Conservation (phyloP, 2,329 filamentous ascomycete species). For the Chrysoporthe deuterocubensis region DNA sequence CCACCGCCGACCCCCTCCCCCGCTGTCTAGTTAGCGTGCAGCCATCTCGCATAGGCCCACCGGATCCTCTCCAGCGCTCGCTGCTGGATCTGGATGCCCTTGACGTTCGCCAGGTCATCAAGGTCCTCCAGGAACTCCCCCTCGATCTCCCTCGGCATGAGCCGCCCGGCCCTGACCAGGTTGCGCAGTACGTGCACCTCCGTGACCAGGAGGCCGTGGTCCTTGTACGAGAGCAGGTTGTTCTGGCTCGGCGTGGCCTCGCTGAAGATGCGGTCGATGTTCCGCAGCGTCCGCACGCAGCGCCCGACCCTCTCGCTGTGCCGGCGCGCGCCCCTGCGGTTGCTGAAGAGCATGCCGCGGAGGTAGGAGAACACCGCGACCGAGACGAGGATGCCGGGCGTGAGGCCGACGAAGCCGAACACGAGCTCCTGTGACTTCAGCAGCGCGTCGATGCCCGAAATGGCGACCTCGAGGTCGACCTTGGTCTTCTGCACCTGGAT, state of each 20-base stretch:
- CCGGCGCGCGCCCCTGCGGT: constrained; percentile 68
- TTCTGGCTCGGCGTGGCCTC: constrained; percentile 67
- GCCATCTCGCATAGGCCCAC: constrained; percentile 87
- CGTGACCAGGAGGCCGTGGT: constrained; percentile 87
- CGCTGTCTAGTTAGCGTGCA: constrained; percentile 40
- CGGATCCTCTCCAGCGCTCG: constrained; percentile 81
- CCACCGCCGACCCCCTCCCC: not conserved
- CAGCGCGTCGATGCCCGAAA: constrained; percentile 92
- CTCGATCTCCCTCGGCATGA: constrained; percentile 76
- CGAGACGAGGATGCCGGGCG: constrained; percentile 87
- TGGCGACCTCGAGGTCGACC: constrained; percentile 94
- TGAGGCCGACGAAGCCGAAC: constrained; percentile 95
- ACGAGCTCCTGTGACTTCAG: constrained; percentile 96
- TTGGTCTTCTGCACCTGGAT: constrained; percentile 99
- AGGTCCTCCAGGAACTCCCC: constrained; percentile 89
- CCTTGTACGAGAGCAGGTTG: constrained; percentile 83
- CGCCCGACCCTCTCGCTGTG: constrained; percentile 66
- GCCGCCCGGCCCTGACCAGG: constrained; percentile 56
- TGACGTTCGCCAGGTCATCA: constrained; percentile 82
- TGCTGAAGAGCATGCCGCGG: constrained; percentile 70
- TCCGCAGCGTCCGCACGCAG: constrained; percentile 78
- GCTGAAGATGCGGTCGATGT: constrained; percentile 81
- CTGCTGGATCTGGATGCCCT: constrained; percentile 76
- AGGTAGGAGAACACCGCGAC: constrained; percentile 77
- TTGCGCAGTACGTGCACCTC: constrained; percentile 84